Base-by-base conservation (phyloP, 202 grass and related monocot species). In the Saccharum hybrid region DNA sequence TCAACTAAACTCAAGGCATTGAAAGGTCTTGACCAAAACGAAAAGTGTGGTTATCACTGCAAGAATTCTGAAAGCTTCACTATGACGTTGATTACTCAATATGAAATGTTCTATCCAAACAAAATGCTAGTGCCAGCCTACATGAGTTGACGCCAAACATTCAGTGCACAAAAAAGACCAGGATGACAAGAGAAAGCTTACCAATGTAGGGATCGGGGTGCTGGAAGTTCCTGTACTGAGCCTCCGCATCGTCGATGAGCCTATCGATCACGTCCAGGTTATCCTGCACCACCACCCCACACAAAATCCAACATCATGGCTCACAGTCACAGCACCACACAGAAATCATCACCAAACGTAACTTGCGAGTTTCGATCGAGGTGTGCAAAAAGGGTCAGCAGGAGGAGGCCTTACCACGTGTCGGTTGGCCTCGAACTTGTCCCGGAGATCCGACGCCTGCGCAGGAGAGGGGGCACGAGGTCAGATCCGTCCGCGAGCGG, bases 141-240 rank as follows among this genome's bases (percentile, higher is more conserved):
- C 3, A 4, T 14, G 22, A 71, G 63, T 71, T 57, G 34, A 6
- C 5, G 15, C 3, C 3, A 61, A 57, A 34, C 13, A 64, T 40
- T 34, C 26, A 51, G 26, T 51, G 45, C 51, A 14, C 18, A 21
- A 18, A 86, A 67, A 59, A 22, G 7, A 6, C 45, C 16, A 59
- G 2, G 66, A 80, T 37, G 62, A 23, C 86, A 64, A 40, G 77
- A 82, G 63, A 71, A 41, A 79, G 71, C 69, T 87, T 86, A 97
- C 94, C 94, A 48, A 97, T 92, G 81, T 97, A 97, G 80, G 94
- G 94, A 90, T 97, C 94, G 76, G 92, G 94, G 68, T 97, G 94
- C 90, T 86, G 92, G 71, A 90, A 97, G 54, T 94, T 97, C 68
- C 78, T 84, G 83, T 83, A 76, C 41, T 66, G 82, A 40, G 88